Percentiles rank a stretch among this genome's conserved stretches.
phyloP scores from a whole-genome alignment of 208 protist species.

The Wallacemonas sp. region DNA sequence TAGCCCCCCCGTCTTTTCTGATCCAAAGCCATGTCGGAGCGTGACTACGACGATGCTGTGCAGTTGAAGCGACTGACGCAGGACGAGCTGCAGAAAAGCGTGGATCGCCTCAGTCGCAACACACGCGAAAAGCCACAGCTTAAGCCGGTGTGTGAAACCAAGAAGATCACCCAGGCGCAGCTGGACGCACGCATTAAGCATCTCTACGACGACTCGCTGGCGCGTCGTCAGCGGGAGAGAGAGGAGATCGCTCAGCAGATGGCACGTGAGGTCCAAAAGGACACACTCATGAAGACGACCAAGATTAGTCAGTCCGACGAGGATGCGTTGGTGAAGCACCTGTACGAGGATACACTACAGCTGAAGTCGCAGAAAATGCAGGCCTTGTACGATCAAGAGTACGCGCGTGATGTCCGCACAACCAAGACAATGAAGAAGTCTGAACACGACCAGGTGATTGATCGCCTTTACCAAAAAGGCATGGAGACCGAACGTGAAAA shows the following conservation, averaged over 20 bases:
- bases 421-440: constrained; percentile 34
- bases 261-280: constrained; percentile 47
- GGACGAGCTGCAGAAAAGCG: constrained; percentile 71
- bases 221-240: constrained; percentile 31
- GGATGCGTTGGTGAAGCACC: constrained; percentile 46
- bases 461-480: constrained; percentile 66
- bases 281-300: constrained; percentile 25
- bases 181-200: constrained; percentile 63
- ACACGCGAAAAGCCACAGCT: constrained; percentile 26
- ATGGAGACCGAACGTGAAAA: constrained; percentile 77
- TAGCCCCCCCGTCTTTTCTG: not conserved
- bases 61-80: constrained; percentile 33
- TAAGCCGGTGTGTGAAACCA: constrained; percentile 38
- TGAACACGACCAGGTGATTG: constrained; percentile 37
- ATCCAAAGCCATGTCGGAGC: constrained; percentile 1
- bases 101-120: constrained; percentile 54
- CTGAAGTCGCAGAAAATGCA: constrained; percentile 50
- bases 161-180: constrained; percentile 47
- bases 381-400: constrained; percentile 41
- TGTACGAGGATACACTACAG: constrained; percentile 74
- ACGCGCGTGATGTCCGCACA: constrained; percentile 13
- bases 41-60: not conserved
- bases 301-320: constrained; percentile 34
- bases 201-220: constrained; percentile 84
- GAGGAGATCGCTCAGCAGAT: constrained; percentile 46